A percentile compares a stretch with the other conserved stretches of the same genome.
phyloP scores from a whole-genome alignment of 345 rosid species.

The Combretum micranthum region DNA sequence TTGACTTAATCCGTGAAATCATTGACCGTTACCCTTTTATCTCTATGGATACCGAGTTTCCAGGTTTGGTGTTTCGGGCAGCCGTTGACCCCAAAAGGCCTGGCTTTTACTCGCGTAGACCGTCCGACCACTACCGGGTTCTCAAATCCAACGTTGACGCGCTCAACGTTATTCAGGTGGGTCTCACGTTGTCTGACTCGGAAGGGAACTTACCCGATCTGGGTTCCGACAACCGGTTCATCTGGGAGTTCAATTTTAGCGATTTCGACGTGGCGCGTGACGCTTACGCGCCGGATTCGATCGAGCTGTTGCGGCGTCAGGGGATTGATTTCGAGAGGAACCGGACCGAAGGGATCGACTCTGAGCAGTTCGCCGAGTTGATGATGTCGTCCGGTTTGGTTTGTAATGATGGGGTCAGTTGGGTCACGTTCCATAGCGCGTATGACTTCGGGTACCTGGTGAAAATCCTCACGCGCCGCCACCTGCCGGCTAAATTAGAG shows the following conservation, averaged over 20 bases:
- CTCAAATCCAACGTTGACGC: conserved; percentile 80
- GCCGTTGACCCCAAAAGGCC: conserved; percentile 9
- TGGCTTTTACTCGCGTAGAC: conserved; percentile 19
- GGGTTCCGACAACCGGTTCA: conserved; percentile 31
- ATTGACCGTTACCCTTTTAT: conserved; percentile 54
- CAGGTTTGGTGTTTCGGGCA: conserved; percentile 52
- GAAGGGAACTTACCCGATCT: conserved; percentile 56
- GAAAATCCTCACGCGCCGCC: conserved; percentile 64
- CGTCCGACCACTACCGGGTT: conserved; percentile 51
- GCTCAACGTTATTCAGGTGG: conserved; percentile 76
- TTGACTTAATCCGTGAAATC: conserved; percentile 42
- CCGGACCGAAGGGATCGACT: conserved; percentile 44
- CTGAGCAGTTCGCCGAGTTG: conserved; percentile 60
- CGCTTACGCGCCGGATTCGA: conserved; percentile 72
- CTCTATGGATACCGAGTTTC: conserved; percentile 94
- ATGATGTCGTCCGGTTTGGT: conserved; percentile 84
- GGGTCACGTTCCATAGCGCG: conserved; percentile 95
- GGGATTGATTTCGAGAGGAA: conserved; percentile 75
- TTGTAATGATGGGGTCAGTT: conserved; percentile 64
- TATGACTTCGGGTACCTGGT: conserved; percentile 88
- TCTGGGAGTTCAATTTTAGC: conserved; percentile 82
- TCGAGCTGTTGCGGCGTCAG: conserved; percentile 66
- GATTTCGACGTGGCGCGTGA: conserved; percentile 66
- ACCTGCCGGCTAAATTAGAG: conserved; percentile 34
- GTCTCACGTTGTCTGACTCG: conserved; percentile 59